Evolutionary conservation across 495 filamentous ascomycete genomes (phyloP).

Genomic region (Penicillium odoratum): DNA sequence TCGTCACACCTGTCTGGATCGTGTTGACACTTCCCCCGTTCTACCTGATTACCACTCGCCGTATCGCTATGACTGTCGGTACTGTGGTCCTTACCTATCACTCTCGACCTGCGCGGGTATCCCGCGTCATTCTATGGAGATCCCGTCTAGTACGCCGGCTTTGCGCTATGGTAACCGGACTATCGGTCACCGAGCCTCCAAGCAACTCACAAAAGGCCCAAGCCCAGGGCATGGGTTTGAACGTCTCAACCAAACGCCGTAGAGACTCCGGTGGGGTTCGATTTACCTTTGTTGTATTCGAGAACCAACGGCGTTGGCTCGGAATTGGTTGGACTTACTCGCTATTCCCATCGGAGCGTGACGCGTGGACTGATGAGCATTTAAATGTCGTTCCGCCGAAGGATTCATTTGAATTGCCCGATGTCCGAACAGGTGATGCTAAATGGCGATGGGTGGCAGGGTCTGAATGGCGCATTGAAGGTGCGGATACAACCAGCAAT

Average conservation of each 20-base stretch:
- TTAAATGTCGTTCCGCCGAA: slow-evolving; percentile 75
- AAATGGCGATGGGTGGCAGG: slow-evolving; percentile 87
- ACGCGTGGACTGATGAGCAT: slow-evolving; percentile 94
- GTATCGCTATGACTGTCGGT: slow-evolving; percentile 75
- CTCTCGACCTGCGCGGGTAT: slow-evolving; percentile 79
- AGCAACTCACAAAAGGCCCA: slow-evolving; percentile 29
- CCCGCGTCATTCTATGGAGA: slow-evolving; percentile 87
- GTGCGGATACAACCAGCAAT: slow-evolving; percentile 48
- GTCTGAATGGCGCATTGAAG: slow-evolving; percentile 86
- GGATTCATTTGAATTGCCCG: slow-evolving; percentile 82
- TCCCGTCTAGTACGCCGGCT: slow-evolving; percentile 70
- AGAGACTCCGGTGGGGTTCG: slow-evolving; percentile 71
- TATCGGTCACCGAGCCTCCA: slow-evolving; percentile 59
- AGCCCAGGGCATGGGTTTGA: slow-evolving; percentile 42
- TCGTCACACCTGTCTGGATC: slow-evolving; percentile 87
- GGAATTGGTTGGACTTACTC: slow-evolving; percentile 94
- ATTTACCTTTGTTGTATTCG: slow-evolving; percentile 94
- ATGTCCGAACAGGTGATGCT: slow-evolving; percentile 77
- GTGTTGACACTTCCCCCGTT: slow-evolving; percentile 76
- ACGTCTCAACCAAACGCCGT: slow-evolving; percentile 52
- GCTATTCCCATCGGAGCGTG: slow-evolving; percentile 83
- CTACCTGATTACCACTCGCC: slow-evolving; percentile 81
- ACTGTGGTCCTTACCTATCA: slow-evolving; percentile 89
- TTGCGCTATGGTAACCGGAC: slow-evolving; percentile 70
- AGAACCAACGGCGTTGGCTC: slow-evolving; percentile 95